These are phyloP conservation scores for Solanum hybrid DNA, from an alignment of 305 asterid species.

Conservation along the genomic window DNA sequence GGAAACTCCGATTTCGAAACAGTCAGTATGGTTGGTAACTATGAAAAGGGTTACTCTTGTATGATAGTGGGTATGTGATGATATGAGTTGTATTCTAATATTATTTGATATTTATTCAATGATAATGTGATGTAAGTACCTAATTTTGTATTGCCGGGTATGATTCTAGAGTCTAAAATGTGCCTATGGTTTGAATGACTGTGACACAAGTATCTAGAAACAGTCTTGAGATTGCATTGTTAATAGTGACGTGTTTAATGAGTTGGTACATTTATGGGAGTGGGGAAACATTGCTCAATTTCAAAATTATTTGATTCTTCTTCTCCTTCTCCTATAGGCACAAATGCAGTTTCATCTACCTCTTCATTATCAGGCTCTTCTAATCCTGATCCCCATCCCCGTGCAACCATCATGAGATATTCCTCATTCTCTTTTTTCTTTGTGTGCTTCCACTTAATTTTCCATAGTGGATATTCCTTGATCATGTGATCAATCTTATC, in stretches of 20 bases:
- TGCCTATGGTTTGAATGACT: background rate
- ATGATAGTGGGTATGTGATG: background rate
- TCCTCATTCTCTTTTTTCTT: background rate
- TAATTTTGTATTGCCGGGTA: background rate
- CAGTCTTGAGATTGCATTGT: background rate
- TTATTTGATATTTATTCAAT: background rate
- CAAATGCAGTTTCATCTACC: background rate
- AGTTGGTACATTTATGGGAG: background rate
- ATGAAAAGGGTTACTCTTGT: background rate
- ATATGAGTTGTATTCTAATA: background rate
- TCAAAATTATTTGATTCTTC: background rate
- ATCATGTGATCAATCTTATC: background rate
- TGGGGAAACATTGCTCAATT: background rate
- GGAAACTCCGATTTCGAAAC: background rate
- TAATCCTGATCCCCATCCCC: background rate
- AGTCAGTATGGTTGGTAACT: background rate
- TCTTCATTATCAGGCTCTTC: background rate
- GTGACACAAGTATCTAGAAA: background rate
- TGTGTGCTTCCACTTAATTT: background rate
- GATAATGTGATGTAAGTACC: background rate
- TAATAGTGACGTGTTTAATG: background rate
- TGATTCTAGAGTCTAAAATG: background rate
- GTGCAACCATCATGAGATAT: background rate
- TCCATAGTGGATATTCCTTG: background rate
- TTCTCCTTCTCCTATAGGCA: background rate